Percentiles rank a stretch among this genome's conserved stretches.
phyloP scores from a whole-genome alignment of 306 rosid genomes.

The Malus sieversii region DNA sequence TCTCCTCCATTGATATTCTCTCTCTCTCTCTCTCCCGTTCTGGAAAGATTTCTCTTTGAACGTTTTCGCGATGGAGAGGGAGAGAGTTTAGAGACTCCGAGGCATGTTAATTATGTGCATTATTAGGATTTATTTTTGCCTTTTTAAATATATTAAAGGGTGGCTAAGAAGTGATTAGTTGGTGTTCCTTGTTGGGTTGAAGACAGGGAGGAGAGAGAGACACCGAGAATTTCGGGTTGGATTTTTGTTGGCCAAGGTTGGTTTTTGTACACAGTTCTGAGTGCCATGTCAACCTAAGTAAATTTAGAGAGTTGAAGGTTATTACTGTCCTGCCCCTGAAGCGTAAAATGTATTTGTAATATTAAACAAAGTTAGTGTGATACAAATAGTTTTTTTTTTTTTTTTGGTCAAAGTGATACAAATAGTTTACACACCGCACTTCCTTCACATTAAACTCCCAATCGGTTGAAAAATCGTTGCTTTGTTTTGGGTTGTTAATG shows the following conservation, averaged over 20 bases:
- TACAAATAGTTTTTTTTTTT: neutral
- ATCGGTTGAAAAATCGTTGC: neutral
- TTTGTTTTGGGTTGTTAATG: neutral
- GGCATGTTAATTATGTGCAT: neutral
- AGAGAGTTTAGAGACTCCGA: neutral
- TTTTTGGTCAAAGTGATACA: neutral
- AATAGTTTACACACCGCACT: neutral
- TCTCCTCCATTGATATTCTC: slow-evolving; percentile 16
- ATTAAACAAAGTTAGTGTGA: neutral
- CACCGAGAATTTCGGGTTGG: neutral
- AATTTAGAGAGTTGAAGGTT: neutral
- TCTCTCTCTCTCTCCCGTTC: slow-evolving; percentile 13
- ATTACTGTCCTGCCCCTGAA: neutral
- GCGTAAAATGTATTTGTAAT: neutral
- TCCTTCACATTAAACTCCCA: neutral
- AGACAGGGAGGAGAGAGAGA: neutral
- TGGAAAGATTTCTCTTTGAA: neutral
- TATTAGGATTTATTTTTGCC: neutral
- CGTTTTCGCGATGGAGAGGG: neutral
- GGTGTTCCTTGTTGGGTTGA: neutral
- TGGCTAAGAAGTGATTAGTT: slow-evolving; percentile 7
- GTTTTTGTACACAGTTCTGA: neutral
- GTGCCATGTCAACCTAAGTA: neutral
- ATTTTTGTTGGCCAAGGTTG: neutral
- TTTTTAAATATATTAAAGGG: neutral